Evolutionary conservation across 768 basidiomycete species (phyloP), one percentile per base, ranked within the genome.

Genomic region (Punctularia strigosozonata): DNA sequence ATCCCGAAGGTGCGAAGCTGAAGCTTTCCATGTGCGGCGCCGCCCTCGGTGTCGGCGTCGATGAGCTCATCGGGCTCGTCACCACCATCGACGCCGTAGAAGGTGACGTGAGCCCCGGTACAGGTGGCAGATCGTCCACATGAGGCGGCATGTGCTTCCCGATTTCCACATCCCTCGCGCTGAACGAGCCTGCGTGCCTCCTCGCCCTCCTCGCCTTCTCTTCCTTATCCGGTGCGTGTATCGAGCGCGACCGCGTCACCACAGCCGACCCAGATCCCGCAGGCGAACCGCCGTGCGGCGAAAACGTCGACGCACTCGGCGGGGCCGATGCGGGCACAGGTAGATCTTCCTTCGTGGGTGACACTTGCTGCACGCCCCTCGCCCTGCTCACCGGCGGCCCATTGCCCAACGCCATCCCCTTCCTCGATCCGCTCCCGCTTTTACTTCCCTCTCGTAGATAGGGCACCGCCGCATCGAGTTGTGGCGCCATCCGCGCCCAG

Each of bases 111-210:
- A 31, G 46, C 35, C 73, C 70, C 12, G 75, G 71, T 30, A 70
- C 58, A 8, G 47, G 50, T 2, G 51, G 57, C 3, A 56, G 52
- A 2, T 61, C n/a, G n/a, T n/a, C 41, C 32, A 77, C 71, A 46
- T 73, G 73, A n/a, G 79, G 80, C 6, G 85, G 81, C 36, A 86
- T 55, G 39, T 73, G 66, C 58, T 80, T 87, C 28, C 91, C 91
- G 37, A 86, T 77, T 53, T 94, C 81, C 5, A 94, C 83, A 54
- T 95, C 91, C 52, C 88, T 84, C 19, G 71, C 78, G 44, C 91
- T 94, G 62, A 94, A 97, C 3, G 91, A 94, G n/a, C 91, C 91
- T 4, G 86, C 91, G 55, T 94, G 85, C 25, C 91, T 69, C 31
- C 90, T 69, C 18, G 75, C 69, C 36, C 71, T 78, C 20, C 76